Conservation (phyloP, 2,329 filamentous ascomycete species). For the Ilyonectria robusta region DNA sequence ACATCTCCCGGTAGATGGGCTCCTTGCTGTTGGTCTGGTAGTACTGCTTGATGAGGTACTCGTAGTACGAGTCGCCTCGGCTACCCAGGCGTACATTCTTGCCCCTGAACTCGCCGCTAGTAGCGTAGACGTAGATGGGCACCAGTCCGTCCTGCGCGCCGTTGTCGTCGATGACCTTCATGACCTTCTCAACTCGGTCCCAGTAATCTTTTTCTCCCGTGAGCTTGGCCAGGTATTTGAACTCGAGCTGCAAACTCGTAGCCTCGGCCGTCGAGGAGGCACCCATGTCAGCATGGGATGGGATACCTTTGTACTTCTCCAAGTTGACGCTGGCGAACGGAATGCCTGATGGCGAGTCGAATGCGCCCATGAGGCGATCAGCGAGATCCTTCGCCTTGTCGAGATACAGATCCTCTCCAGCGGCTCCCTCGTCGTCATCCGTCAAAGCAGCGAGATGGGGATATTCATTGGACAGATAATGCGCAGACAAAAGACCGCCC, state of each 20-base stretch:
- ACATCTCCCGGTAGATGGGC: constrained; percentile 90
- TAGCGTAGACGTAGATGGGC: constrained; percentile 90
- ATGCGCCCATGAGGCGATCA: constrained; percentile 88
- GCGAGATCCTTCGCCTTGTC: constrained; percentile 96
- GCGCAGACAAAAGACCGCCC: constrained; percentile 90
- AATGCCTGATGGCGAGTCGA: constrained; percentile 87
- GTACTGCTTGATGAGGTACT: constrained; percentile 99
- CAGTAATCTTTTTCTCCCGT: constrained; percentile 95
- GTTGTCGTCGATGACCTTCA: constrained; percentile 90
- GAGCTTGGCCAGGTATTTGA: constrained; percentile 96
- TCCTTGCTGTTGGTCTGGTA: constrained; percentile 92
- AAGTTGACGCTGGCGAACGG: constrained; percentile 94
- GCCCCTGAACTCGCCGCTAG: constrained; percentile 83
- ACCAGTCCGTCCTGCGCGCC: constrained; percentile 84
- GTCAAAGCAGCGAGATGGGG: constrained; percentile 82
- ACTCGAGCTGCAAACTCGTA: constrained; percentile 92
- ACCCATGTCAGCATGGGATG: constrained; percentile 86
- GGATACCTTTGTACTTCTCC: constrained; percentile 80
- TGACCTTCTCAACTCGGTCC: constrained; percentile 92
- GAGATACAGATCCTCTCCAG: constrained; percentile 92
- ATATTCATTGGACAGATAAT: constrained; percentile 91
- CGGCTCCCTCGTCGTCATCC: constrained; percentile 78
- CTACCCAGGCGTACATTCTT: constrained; percentile 92
- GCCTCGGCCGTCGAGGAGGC: constrained; percentile 96
- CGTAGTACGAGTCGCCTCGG: constrained; percentile 97